Base-by-base conservation (phyloP, 106 monocot genomes). In the Phalaenopsis aphrodite region DNA sequence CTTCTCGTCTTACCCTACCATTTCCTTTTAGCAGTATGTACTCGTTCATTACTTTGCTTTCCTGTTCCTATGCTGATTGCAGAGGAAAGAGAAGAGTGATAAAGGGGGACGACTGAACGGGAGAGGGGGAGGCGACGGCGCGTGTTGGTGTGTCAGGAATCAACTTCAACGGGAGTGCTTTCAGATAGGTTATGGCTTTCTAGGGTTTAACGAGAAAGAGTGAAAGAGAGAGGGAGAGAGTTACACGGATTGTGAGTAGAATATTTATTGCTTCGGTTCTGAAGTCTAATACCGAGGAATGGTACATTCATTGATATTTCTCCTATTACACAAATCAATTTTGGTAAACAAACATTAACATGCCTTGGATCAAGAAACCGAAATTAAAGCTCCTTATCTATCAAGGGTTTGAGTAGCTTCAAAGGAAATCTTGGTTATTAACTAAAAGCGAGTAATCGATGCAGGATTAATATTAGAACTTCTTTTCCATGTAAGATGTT, bases 41-140 rank as follows among this genome's bases (percentile, higher is more conserved):
- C 23, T 64, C 23, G 64, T 64, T 64, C 64, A 21, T 64, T 64
- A 64, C 64, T 65, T 65, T 65, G 64, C 64, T 24, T 65, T 65
- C 64, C 24, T 65, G 8, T 14, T 65, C 24, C 64, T 23, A n/a
- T 24, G n/a, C 64, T 6, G 19, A 19, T 23, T 64, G 8, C 8
- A 71, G 41, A 71, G 14, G 52, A 38, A 14, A 71, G 39, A 69
- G 36, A 68, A 67, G 67, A 37, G 36, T 24, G 23, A 36, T 4
- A 67, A 30, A 67, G 36, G 5, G 71, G 14, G 71, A 12, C 39
- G 71, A 41, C 39, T 71, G 41, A 71, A 17, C 36, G 15, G 71
- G 41, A 41, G 71, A 71, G 71, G 71, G 71, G 41, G 38, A 71
- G 71, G 71, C 12, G 52, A 52, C 38, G 71, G 71, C 41, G 71